Evolutionary conservation across 768 basidiomycete genomes (phyloP).

Genomic region (Pisolithus microcarpus): DNA sequence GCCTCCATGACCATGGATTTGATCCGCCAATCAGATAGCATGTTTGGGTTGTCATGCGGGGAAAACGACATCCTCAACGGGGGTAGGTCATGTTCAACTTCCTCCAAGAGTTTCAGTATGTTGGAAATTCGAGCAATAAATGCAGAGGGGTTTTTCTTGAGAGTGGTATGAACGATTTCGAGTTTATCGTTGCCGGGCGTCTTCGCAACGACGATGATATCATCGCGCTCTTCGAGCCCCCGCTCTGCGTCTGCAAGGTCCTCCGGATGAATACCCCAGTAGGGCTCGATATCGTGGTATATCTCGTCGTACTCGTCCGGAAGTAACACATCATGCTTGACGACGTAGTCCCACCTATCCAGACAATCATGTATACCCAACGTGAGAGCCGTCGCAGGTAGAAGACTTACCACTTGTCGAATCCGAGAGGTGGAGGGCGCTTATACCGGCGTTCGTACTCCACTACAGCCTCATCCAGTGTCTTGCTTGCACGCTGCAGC

Average conservation of each 20-base stretch:
- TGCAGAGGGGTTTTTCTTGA: slow-evolving; percentile 1
- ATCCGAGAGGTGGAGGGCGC: slow-evolving; percentile 33
- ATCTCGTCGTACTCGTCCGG: slow-evolving; percentile 46
- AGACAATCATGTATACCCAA: not conserved
- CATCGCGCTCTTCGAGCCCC: slow-evolving; percentile 12
- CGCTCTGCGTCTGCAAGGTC: slow-evolving; percentile 15
- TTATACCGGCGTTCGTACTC: slow-evolving; percentile 33
- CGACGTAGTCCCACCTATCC: slow-evolving; percentile 36
- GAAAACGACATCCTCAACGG: slow-evolving; percentile 26
- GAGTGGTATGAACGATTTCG: slow-evolving; percentile 10
- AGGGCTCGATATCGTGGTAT: slow-evolving; percentile 29
- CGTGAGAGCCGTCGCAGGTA: no score
- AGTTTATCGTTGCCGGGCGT: slow-evolving; percentile 1
- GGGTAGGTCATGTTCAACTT: slow-evolving; percentile 24
- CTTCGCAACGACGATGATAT: slow-evolving; percentile 23
- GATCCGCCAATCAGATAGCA: slow-evolving; percentile 21
- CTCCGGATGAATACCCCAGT: slow-evolving; percentile 30
- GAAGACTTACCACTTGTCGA: slow-evolving; percentile 35
- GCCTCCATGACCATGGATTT: slow-evolving; percentile 19
- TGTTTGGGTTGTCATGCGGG: slow-evolving; percentile 23
- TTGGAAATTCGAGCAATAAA: slow-evolving; percentile 3
- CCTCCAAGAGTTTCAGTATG: slow-evolving; percentile 19
- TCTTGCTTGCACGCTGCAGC: slow-evolving; percentile 27
- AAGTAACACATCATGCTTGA: slow-evolving; percentile 32
- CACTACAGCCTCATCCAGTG: slow-evolving; percentile 29